These are phyloP conservation scores for Mimosa pudica DNA, from an alignment of 306 rosid genomes.

Conservation along the genomic window DNA sequence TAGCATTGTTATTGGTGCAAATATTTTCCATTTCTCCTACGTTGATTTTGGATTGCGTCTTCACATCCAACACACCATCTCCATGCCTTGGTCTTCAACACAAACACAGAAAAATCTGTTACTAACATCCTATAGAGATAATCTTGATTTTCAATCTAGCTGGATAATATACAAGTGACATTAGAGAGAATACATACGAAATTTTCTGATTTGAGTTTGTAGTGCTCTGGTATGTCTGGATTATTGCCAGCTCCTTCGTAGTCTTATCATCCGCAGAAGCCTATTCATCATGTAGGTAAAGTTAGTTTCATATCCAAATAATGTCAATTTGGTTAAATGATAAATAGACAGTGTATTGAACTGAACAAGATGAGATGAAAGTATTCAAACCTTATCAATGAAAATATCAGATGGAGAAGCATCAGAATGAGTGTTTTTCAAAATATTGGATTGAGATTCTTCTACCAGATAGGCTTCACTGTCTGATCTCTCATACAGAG, in stretches of 20 bases:
- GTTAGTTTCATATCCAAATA: conserved; percentile 3
- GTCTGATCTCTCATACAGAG: conserved; percentile 66
- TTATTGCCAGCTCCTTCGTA: conserved; percentile 64
- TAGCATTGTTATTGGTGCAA: conserved; percentile 41
- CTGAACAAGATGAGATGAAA: not conserved
- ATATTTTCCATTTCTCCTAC: conserved; percentile 75
- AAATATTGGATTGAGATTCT: conserved; percentile 63
- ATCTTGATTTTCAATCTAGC: not conserved
- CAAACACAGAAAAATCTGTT: not conserved
- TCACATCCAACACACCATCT: conserved; percentile 74
- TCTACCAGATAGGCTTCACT: conserved; percentile 50
- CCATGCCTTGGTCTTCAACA: conserved; percentile 69
- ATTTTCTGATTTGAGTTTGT: conserved; percentile 73
- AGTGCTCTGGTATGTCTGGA: conserved; percentile 69
- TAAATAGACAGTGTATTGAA: not conserved
- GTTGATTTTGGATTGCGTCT: conserved; percentile 77
- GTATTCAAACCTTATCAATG: conserved; percentile 71
- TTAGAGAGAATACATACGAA: conserved; percentile 48
- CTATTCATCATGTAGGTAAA: conserved; percentile 37
- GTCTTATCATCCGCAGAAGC: conserved; percentile 61
- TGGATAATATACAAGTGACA: not conserved
- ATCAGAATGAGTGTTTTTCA: conserved; percentile 67
- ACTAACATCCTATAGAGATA: not conserved
- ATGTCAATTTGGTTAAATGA: not conserved
- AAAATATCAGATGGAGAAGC: conserved; percentile 82